Conservation (phyloP, 1,284 basidiomycete genomes). For the Megacollybia platyphylla region DNA sequence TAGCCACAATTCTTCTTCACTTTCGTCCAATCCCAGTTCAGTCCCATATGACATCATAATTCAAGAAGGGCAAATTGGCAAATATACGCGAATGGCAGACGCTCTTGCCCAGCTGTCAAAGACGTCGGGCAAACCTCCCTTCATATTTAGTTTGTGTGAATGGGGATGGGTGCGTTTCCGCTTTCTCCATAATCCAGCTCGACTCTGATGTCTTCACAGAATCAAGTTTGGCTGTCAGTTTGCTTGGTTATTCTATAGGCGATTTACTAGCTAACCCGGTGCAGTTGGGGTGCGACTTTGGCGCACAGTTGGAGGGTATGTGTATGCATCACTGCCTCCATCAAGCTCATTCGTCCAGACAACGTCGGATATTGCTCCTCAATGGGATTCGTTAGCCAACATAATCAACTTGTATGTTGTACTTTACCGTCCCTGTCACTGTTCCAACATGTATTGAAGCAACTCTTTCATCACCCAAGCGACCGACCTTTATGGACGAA, state of each 20-base stretch:
- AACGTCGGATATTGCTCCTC: conserved; percentile 37
- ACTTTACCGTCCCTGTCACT: neutral
- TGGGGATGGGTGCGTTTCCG: conserved; percentile 30
- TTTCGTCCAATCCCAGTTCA: conserved; percentile 8
- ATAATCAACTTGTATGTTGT: conserved; percentile 24
- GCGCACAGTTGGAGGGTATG: conserved; percentile 48
- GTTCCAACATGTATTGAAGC: conserved; percentile 11
- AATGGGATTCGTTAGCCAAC: conserved; percentile 20
- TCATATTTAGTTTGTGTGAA: conserved; percentile 38
- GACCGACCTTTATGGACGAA: conserved; percentile 41
- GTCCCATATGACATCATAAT: conserved; percentile 35
- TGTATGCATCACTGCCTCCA: conserved; percentile 6
- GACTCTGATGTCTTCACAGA: conserved; percentile 2
- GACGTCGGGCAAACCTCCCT: conserved; percentile 22
- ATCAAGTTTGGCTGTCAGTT: conserved; percentile 8
- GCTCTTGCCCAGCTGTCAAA: conserved; percentile 28
- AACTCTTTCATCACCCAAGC: conserved; percentile 38
- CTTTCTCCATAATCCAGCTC: neutral
- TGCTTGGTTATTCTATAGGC: neutral
- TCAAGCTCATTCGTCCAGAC: conserved; percentile 22
- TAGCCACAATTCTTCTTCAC: neutral
- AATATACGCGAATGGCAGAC: conserved; percentile 34
- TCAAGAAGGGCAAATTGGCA: conserved; percentile 32
- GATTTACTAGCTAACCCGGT: no score
- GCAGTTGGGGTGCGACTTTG: conserved; percentile 30